Percentiles rank a stretch among this genome's conserved stretches.
These are phyloP conservation scores for Coemansia aciculifera DNA, from an alignment of 192 early-diverging fungal genomes.

Conservation along the genomic window DNA sequence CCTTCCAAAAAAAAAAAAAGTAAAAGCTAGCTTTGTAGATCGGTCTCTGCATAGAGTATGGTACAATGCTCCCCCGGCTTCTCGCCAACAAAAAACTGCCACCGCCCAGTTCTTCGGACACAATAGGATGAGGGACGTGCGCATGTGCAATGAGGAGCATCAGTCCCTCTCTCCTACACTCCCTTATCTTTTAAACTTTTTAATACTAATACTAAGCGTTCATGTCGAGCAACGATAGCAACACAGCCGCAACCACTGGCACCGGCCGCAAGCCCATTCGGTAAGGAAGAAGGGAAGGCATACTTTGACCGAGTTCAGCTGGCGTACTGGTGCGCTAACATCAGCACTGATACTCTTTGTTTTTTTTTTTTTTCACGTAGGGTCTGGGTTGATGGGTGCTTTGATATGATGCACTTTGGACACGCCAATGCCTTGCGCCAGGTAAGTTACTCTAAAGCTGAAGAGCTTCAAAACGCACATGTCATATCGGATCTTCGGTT, in stretches of 20 bases:
- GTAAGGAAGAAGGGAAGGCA: constrained; percentile 24
- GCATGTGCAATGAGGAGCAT: not conserved
- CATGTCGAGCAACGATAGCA: not conserved
- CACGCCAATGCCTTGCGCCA: constrained; percentile 97
- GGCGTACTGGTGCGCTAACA: not conserved
- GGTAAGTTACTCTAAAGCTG: constrained; percentile 47
- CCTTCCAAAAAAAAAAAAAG: no score
- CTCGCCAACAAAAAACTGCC: constrained; percentile 2
- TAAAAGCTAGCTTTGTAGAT: not conserved
- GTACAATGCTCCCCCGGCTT: not conserved
- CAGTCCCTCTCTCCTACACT: not conserved
- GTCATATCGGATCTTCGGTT: not conserved
- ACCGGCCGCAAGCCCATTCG: constrained; percentile 49
- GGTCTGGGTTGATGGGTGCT: constrained; percentile 93
- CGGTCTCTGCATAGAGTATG: not conserved
- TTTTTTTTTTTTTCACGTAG: constrained; percentile 16
- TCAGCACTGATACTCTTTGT: not conserved
- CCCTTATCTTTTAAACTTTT: not conserved
- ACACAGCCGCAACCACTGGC: constrained; percentile 12
- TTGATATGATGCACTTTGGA: constrained; percentile 96
- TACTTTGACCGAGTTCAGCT: not conserved
- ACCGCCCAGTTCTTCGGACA: not conserved
- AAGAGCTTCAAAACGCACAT: not conserved
- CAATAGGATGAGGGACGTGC: not conserved
- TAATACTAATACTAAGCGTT: not conserved